Base-by-base conservation (phyloP, 2,329 filamentous ascomycete species). In the Aspergillus udagawae region DNA sequence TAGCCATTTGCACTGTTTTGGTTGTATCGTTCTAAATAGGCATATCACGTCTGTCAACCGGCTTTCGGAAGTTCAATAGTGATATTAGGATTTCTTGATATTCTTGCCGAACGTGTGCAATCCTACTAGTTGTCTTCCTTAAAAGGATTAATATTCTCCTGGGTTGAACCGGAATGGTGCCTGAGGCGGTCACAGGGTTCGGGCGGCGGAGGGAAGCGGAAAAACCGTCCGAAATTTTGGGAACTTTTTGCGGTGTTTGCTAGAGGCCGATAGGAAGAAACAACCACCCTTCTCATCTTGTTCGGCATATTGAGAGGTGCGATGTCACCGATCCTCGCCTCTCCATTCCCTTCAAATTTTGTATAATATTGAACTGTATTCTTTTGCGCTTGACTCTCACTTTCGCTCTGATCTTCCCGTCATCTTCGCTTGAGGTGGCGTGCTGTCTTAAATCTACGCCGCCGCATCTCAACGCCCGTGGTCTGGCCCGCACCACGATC, bases 141-240 rank as follows among this genome's bases (percentile, higher is more conserved):
- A 17, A 14, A 17, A 35, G 32, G 32, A 17, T 29, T 9, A 29
- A 29, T 10, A 35, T 17, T 17, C 12, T 35, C 32, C 32, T 14
- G 12, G 10, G 20, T 25, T 23, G n/a, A 25, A 9, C 48, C 42
- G 45, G 45, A 35, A n/a, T 3, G 35, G 47, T 66, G 67, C 67
- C 67, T 68, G 60, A 69, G 66, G 67, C 64, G 48, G 21, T 49
- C 20, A 38, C 14, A 59, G 57, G 60, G 27, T 54, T 63, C 65
- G 63, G 62, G 60, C 66, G 61, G 62, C 67, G 67, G 70, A 68
- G 68, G 68, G 67, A 66, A 69, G 62, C 62, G 55, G 55, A 57
- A 63, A 67, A 65, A 63, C 68, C 67, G 67, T 65, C 66, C 67
- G 64, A 71, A 67, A 64, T 71, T 72, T 70, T 67, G 66, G 58